These are phyloP conservation scores for Jatropha multifida DNA, from an alignment of 441 rosid species.

Conservation along the genomic window DNA sequence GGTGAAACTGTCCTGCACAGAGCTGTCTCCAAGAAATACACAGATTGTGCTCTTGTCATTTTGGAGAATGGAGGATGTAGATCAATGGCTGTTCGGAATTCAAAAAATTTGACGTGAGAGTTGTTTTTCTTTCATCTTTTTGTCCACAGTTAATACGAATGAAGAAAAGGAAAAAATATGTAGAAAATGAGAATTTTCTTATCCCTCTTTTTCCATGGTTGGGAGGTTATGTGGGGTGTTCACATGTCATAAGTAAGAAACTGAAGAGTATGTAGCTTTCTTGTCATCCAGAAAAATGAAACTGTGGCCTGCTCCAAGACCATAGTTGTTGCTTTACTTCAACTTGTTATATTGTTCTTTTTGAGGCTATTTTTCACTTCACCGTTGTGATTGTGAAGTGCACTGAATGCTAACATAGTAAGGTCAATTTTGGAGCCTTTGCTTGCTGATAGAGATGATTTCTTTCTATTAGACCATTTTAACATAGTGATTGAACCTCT, in stretches of 20 bases:
- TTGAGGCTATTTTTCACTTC: neutral
- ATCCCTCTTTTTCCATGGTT: neutral
- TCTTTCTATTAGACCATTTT: neutral
- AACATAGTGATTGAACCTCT: neutral
- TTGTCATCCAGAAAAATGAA: neutral
- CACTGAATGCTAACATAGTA: neutral
- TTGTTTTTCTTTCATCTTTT: neutral
- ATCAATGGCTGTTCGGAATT: slow-evolving; percentile 82
- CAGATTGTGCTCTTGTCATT: slow-evolving; percentile 91
- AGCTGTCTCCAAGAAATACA: slow-evolving; percentile 86
- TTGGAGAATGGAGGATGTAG: slow-evolving; percentile 90
- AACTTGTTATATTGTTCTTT: neutral
- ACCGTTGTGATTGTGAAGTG: neutral
- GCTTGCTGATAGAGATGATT: neutral
- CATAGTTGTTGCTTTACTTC: neutral
- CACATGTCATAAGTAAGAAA: neutral
- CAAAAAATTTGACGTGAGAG: slow-evolving; percentile 73
- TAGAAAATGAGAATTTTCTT: neutral
- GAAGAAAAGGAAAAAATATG: neutral
- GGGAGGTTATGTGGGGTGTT: neutral
- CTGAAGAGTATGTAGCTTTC: neutral
- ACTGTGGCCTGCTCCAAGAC: neutral
- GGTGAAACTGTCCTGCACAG: slow-evolving; percentile 97
- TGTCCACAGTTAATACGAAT: too few relatives aligned
- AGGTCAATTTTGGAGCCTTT: neutral